Percentiles rank a stretch among this genome's conserved stretches.
phyloP scores from a whole-genome alignment of 441 rosid genomes.

The Kokia cookei region DNA sequence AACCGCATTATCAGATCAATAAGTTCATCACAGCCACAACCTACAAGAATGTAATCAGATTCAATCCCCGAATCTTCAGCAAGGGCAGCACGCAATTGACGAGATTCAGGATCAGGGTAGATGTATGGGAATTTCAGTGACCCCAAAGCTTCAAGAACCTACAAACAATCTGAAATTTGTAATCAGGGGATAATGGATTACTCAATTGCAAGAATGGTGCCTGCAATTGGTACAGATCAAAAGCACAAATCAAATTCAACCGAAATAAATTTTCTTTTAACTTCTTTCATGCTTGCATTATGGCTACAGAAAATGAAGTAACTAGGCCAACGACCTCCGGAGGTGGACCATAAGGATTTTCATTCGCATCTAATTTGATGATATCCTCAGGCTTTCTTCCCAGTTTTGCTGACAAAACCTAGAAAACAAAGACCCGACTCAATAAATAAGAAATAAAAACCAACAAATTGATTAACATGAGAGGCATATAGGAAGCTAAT shows the following conservation, averaged over 20 bases:
- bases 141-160: constrained; percentile 81
- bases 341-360: constrained; percentile 98
- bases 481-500: not conserved
- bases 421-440: constrained; percentile 3
- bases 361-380: constrained; percentile 92
- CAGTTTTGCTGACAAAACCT: constrained; percentile 73
- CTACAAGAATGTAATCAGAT: constrained; percentile 74
- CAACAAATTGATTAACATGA: not conserved
- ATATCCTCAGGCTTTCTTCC: constrained; percentile 96
- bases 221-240: not conserved
- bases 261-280: not conserved
- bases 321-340: constrained; percentile 48
- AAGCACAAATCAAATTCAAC: not conserved
- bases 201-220: not conserved
- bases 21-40: constrained; percentile 98
- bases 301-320: not conserved
- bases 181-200: constrained; percentile 17
- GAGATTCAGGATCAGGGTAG: constrained; percentile 76
- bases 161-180: constrained; percentile 34
- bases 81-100: constrained; percentile 73
- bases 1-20: constrained; percentile 96
- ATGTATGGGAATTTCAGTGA: constrained; percentile 65
- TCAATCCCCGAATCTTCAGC: constrained; percentile 82
- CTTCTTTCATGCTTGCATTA: not conserved
- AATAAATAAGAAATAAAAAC: not conserved